Evolutionary conservation across 495 filamentous ascomycete genomes (phyloP), one percentile per base, ranked within the genome.

Genomic region (Pyrenopolyporus hunteri): DNA sequence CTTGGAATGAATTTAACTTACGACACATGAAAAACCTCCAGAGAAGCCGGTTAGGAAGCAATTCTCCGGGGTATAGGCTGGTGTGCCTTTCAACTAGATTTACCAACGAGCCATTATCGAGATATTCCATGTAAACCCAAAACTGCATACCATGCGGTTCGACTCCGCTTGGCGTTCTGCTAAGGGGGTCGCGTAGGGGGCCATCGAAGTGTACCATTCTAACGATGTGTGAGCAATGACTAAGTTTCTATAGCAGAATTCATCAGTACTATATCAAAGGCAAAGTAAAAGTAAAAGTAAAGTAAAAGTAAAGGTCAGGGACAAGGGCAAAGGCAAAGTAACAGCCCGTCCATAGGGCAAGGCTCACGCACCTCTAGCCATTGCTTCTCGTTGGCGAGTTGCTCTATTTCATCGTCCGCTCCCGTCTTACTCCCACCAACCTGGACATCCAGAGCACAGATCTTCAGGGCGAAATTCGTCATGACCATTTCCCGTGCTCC

Each of bases 11-110:
- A 1, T 4, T 36, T 11, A 14, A 55, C 58, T 47, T 61, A 61
- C 58, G 20, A 16, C 58, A 61, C 58, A 54, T 49, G 28, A 49
- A 55, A 3, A 61, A 43, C 8, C 43, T 61, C 58, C 58, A 55
- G 11, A 61, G 10, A 1, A 61, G 33, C 8, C 58, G 58, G 1
- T 19, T 48, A 0, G 58, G 58, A 31, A 61, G 4, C 0, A 22
- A 3, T 14, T 61, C 33, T 0, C n/a, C 31, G 1, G 8, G 6
- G 11, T 52, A 59, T 11, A 14, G 40, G 2, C 43, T 36, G 19
- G 0, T 2, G 6, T 61, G 33, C n/a, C 50, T 54, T 3, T 36
- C 20, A 1, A 55, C 14, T 1, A 55, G 22, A 0, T 3, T 10
- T 10, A 6, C n/a, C 13, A 55, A 2, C 14, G 16, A 5, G 8